Evolutionary conservation across 164 flowering plant genomes (phyloP).

Genomic region (Liquidambar formosana): DNA sequence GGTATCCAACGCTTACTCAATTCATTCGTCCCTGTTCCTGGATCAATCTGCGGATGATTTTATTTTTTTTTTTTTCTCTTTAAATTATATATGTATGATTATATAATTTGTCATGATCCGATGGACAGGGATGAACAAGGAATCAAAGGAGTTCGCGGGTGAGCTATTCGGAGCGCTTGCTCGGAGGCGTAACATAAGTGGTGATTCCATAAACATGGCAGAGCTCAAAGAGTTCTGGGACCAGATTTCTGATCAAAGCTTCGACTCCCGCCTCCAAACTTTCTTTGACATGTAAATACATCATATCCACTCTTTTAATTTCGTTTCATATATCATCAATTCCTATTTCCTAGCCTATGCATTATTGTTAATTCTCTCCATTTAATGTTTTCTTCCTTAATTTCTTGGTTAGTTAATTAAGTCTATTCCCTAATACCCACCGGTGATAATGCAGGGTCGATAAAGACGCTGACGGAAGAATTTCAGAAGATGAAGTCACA

Average conservation of each 20-base stretch:
- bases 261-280: slow-evolving; percentile 48
- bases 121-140: slow-evolving; percentile 44
- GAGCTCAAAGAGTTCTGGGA: slow-evolving; percentile 44
- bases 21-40: not conserved
- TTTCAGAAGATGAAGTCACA: slow-evolving; percentile 41
- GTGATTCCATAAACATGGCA: slow-evolving; percentile 32
- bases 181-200: slow-evolving; percentile 22
- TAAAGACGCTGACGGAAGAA: slow-evolving; percentile 48
- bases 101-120: not conserved
- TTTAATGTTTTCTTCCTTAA: too few relatives aligned
- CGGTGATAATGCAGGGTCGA: slow-evolving; percentile 41
- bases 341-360: too few relatives aligned
- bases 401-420: not conserved
- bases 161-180: slow-evolving; percentile 40
- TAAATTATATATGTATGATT: too few relatives aligned
- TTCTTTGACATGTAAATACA: slow-evolving; percentile 49
- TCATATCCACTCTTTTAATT: too few relatives aligned
- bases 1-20: slow-evolving; percentile 28
- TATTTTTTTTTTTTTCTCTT: not conserved
- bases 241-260: slow-evolving; percentile 51
- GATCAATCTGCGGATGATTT: too few relatives aligned
- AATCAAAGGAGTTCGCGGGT: slow-evolving; percentile 44
- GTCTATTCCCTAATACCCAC: too few relatives aligned
- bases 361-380: too few relatives aligned
- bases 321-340: too few relatives aligned